Conservation (phyloP, 148 eudicot species). For the Vaccinium darrowii region DNA sequence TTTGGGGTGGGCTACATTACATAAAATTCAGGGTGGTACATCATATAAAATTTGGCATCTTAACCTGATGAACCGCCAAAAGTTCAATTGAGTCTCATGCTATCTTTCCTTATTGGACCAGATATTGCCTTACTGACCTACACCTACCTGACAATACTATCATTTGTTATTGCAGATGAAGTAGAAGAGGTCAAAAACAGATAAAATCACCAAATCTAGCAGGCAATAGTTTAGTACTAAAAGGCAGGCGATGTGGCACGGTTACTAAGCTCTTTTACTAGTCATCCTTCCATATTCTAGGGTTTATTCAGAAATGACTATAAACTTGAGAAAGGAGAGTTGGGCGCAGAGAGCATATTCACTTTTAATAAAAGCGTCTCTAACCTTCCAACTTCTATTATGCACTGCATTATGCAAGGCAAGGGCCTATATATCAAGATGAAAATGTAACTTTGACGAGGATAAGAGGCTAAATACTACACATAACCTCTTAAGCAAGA, state of each 20-base stretch:
- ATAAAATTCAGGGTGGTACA: no score
- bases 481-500: not conserved
- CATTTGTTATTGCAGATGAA: not conserved
- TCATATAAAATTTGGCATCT: not conserved
- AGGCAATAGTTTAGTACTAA: not conserved
- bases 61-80: not conserved
- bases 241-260: not conserved
- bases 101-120: not conserved
- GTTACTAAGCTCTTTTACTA: no score
- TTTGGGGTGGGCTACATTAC: not conserved
- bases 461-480: not conserved
- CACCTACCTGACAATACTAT: not conserved
- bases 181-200: not conserved
- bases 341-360: no score
- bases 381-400: not conserved
- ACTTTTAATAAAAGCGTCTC: not conserved
- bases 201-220: not conserved
- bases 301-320: no score
- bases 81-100: not conserved
- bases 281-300: no score
- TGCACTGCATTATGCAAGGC: not conserved
- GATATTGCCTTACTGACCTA: not conserved
- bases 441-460: not conserved
- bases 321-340: no score
- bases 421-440: not conserved